Base-by-base conservation (phyloP, 2,329 filamentous ascomycete species). In the Microcera coccophila region DNA sequence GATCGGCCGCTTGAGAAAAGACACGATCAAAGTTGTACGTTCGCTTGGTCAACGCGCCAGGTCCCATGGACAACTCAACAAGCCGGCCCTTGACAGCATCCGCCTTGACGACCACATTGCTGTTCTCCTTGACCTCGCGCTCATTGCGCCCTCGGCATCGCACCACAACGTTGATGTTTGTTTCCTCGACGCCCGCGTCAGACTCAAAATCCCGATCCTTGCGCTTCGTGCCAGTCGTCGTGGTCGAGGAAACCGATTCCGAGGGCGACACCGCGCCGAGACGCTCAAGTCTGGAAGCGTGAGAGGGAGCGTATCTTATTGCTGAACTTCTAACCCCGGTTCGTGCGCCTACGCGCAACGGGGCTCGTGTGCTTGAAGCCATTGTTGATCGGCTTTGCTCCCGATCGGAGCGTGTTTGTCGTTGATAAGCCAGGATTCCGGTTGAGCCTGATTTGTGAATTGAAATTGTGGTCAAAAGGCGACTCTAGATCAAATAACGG, bases 151-250 rank as follows among this genome's bases (percentile, higher is more conserved):
- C 93, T 55, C 93, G 81, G 70, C 91, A 98, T 51, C 93, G 80
- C 44, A 98, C 94, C 24, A 97, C 90, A 36, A 98, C 93, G 63
- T 94, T 93, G 68, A 98, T 98, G 63, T 96, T 98, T 7, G 91
- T 97, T 66, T 95, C 90, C 57, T 90, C 84, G 39, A 78, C 78
- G 42, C 69, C 67, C 2, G 50, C 41, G 22, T 87, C 81, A 5
- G 77, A 66, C 34, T 91, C 90, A 60, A 84, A 91, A 28, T 94
- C 87, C 59, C 87, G 80, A 56, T 93, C 87, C 66, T 95, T 95
- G 59, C 90, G 83, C 72, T 96, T 95, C 34, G 74, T 76, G 18
- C 82, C 79, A 22, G 76, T 67, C 38, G 75, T 74, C 20, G 78
- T 67, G 17, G 33, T 17, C 10, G 33, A 35, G 9, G 33, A 18